phyloP scores from a whole-genome alignment of 2,329 filamentous ascomycete species.

The Waltergamsia citrina region DNA sequence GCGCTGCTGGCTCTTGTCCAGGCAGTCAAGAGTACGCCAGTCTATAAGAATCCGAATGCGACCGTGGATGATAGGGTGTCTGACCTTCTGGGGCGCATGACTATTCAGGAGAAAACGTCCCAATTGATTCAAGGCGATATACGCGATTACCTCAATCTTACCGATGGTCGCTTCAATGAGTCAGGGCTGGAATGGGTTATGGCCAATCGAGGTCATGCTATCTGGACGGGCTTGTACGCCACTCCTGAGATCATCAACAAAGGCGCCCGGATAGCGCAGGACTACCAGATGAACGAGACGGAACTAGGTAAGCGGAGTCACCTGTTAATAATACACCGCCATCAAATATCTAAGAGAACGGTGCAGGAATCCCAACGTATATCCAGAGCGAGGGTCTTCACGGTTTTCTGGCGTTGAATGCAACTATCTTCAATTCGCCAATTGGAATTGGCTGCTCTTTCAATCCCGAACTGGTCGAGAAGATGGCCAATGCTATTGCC shows the following conservation, averaged over 20 bases:
- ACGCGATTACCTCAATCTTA: conserved; percentile 64
- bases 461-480: conserved; percentile 52
- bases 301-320: conserved; percentile 15
- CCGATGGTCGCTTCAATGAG: conserved; percentile 55
- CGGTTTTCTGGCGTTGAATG: conserved; percentile 61
- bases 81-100: conserved; percentile 65
- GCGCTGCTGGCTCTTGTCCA: conserved; percentile 12
- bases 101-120: conserved; percentile 61
- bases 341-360: background rate
- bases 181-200: conserved; percentile 60
- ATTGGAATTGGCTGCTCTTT: conserved; percentile 65
- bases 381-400: conserved; percentile 69
- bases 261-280: conserved; percentile 55
- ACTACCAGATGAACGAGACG: conserved; percentile 50
- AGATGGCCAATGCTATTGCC: conserved; percentile 59
- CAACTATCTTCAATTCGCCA: conserved; percentile 71
- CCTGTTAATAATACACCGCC: background rate
- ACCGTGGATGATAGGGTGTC: conserved; percentile 54
- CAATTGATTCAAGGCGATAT: conserved; percentile 64
- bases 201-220: conserved; percentile 53
- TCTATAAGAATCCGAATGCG: conserved; percentile 56
- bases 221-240: conserved; percentile 63
- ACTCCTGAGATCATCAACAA: conserved; percentile 52
- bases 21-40: conserved; percentile 18
- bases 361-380: conserved; percentile 59